Base-by-base conservation (phyloP, 2,329 filamentous ascomycete species). In the Trichoderma oligosporum region DNA sequence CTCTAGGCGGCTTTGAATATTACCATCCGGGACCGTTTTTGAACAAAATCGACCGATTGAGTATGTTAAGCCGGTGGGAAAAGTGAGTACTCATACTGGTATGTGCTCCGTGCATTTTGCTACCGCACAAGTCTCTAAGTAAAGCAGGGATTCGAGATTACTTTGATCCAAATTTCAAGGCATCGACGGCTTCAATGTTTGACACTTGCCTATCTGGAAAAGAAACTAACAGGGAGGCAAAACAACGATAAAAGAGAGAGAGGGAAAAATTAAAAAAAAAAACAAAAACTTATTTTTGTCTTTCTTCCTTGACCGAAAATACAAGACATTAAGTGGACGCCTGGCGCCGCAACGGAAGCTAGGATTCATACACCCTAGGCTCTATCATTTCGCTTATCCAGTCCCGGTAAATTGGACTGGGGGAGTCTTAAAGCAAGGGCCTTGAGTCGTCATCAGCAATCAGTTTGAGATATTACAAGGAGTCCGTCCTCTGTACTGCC, bases 371-470 rank as follows among this genome's bases (percentile, higher is more conserved):
- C 62, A n/a, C 53, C 63, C 61, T 48, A 59, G 57, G 64, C 61
- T 61, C 62, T 63, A 59, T 71, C 70, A 71, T 71, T 66, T 71
- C 70, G 70, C 70, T 71, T 66, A 65, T 62, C 61, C 61, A 60
- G 66, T 65, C 64, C 66, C 60, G 66, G 65, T 67, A 71, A 71
- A 70, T 68, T 70, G 65, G 62, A 67, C 66, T 64, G 63, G 38
- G 55, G 44, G 44, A 22, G 41, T 25, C 44, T 56, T 57, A 46
- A 42, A 56, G 57, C 44, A 31, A 52, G 44, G 54, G 45, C 52
- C 57, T 35, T 45, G 61, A 57, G 58, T 56, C 57, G 57, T 41
- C 56, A 46, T 47, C 48, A 24, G 16, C 42, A 25, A 24, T 33
- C 11, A 27, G 39, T 27, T 53, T 18, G 39, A 53, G 38, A 45